Evolutionary conservation across 2,329 filamentous ascomycete genomes (phyloP).

Genomic region (Cytospora schulzeri): DNA sequence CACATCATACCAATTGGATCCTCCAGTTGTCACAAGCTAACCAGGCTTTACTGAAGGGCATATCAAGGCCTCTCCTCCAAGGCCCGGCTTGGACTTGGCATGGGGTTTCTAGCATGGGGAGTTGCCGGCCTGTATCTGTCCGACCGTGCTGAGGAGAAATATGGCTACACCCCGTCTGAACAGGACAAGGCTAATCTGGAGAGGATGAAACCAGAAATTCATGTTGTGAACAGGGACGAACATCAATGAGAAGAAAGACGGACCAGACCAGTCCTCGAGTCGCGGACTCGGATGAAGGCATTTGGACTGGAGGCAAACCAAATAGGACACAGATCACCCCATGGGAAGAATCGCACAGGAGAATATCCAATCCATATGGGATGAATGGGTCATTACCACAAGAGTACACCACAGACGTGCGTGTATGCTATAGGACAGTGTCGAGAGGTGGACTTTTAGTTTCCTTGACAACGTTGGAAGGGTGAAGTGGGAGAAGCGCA

Average conservation of each 20-base stretch:
- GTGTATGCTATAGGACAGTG: too few relatives aligned
- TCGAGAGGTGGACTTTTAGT: too few relatives aligned
- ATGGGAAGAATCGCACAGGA: too few relatives aligned
- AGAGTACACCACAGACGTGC: too few relatives aligned
- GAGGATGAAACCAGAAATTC: slow-evolving; percentile 63
- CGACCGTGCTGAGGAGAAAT: slow-evolving; percentile 71
- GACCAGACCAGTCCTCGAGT: background rate
- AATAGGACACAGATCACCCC: background rate
- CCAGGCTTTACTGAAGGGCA: slow-evolving; percentile 46
- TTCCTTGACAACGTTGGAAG: too few relatives aligned
- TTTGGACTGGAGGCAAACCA: background rate
- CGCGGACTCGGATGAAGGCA: background rate
- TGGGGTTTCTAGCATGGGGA: slow-evolving; percentile 77
- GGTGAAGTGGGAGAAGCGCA: too few relatives aligned
- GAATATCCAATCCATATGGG: too few relatives aligned
- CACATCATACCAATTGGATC: background rate
- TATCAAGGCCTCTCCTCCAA: slow-evolving; percentile 73
- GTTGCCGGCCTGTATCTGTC: slow-evolving; percentile 71
- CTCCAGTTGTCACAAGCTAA: background rate
- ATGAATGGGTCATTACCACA: too few relatives aligned
- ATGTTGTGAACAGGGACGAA: slow-evolving; percentile 55
- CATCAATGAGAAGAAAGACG: slow-evolving; percentile 21
- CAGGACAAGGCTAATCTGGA: slow-evolving; percentile 71
- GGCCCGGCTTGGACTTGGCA: slow-evolving; percentile 71
- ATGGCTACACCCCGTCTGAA: slow-evolving; percentile 72